Evolutionary conservation across 1,284 basidiomycete genomes (phyloP).

Genomic region (Microbotryum saponariae): DNA sequence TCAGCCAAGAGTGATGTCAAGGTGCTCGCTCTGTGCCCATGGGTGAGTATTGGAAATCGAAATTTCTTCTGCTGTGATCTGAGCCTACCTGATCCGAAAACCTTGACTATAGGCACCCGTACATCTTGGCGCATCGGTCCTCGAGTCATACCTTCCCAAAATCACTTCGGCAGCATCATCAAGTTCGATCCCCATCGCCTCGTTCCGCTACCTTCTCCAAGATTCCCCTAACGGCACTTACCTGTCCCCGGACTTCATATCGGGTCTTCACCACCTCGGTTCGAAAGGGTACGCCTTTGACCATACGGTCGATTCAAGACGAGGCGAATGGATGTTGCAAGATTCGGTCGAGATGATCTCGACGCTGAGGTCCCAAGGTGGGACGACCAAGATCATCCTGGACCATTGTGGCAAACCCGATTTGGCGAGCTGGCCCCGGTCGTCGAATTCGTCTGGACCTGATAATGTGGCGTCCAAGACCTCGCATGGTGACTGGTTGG

Average conservation of each 20-base stretch:
- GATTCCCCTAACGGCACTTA: slow-evolving; percentile 20
- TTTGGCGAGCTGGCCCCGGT: slow-evolving; percentile 4
- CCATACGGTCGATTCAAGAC: slow-evolving; percentile 24
- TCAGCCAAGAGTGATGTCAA: not conserved
- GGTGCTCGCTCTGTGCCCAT: slow-evolving; percentile 24
- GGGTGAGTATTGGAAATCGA: slow-evolving; percentile 6
- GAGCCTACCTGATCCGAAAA: not conserved
- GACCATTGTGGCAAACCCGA: slow-evolving; percentile 30
- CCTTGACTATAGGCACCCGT: slow-evolving; percentile 17
- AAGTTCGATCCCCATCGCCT: slow-evolving; percentile 6
- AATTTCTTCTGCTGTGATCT: no score
- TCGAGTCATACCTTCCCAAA: slow-evolving; percentile 13
- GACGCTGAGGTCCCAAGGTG: slow-evolving; percentile 6
- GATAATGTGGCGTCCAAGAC: slow-evolving; percentile 11
- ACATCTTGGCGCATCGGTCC: slow-evolving; percentile 13
- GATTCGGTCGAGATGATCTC: slow-evolving; percentile 4
- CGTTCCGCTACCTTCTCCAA: slow-evolving; percentile 29
- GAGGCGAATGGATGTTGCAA: not conserved
- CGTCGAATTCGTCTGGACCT: slow-evolving; percentile 1
- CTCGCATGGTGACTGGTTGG: not conserved
- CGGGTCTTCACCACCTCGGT: slow-evolving; percentile 19
- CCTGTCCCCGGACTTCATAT: slow-evolving; percentile 9
- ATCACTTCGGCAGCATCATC: slow-evolving; percentile 4
- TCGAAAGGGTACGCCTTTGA: slow-evolving; percentile 20
- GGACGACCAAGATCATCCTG: slow-evolving; percentile 16